Conservation (phyloP, 1,284 basidiomycete genomes). For the Cryptococcus sp. region DNA sequence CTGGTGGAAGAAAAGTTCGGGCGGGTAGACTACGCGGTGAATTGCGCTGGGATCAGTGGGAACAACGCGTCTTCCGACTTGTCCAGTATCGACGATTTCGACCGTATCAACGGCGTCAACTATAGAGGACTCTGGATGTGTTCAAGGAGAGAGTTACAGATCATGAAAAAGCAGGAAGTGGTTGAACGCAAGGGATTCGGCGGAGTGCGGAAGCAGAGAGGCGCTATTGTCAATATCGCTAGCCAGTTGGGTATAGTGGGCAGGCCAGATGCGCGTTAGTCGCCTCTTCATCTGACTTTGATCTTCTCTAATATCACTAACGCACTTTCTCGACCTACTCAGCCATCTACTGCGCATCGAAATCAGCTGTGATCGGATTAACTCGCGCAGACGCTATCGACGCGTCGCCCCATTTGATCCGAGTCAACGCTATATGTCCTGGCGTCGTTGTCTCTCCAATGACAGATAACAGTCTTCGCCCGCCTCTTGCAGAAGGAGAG, state of each 20-base stretch:
- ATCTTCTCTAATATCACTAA: not conserved
- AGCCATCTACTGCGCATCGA: conserved; percentile 27
- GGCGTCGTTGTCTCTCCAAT: conserved; percentile 30
- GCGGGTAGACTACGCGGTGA: conserved; percentile 41
- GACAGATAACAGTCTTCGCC: conserved; percentile 18
- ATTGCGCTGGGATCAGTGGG: conserved; percentile 34
- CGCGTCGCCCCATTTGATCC: conserved; percentile 20
- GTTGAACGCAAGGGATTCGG: conserved; percentile 2
- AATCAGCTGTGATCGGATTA: conserved; percentile 26
- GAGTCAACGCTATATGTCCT: conserved; percentile 28
- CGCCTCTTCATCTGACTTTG: not conserved
- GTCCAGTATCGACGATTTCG: conserved; percentile 27
- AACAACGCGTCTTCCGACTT: conserved; percentile 13
- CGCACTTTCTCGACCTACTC: not conserved
- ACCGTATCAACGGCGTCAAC: conserved; percentile 35
- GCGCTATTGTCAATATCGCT: conserved; percentile 28
- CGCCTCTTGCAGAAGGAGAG: conserved; percentile 2
- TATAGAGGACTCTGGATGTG: conserved; percentile 32
- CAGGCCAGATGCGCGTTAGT: conserved; percentile 28
- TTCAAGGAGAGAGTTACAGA: conserved; percentile 23
- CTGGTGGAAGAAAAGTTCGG: conserved; percentile 24
- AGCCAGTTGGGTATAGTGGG: conserved; percentile 30
- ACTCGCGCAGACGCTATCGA: conserved; percentile 28
- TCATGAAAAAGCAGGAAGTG: conserved; percentile 28
- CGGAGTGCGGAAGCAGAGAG: conserved; percentile 20